These are phyloP conservation scores for Pseudonectria buxi DNA, from an alignment of 2,329 filamentous ascomycete species.

Conservation along the genomic window DNA sequence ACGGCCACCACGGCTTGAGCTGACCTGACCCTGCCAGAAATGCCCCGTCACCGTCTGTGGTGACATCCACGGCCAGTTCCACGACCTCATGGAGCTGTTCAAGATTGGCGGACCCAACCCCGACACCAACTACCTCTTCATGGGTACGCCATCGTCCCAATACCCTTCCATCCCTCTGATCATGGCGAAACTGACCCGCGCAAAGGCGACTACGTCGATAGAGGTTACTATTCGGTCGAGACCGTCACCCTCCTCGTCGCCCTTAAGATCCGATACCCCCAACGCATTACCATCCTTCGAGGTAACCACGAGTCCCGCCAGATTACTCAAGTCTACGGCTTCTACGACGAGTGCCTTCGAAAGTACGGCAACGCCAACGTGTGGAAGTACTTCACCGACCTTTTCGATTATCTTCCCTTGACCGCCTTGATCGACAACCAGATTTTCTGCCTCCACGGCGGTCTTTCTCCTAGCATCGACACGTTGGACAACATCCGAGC, in stretches of 20 bases:
- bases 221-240: constrained; percentile 98
- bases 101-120: constrained; percentile 97
- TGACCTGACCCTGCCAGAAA: constrained; percentile 56
- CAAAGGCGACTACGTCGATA: constrained; percentile 91
- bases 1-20: constrained; percentile 14
- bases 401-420: constrained; percentile 96
- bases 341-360: constrained; percentile 97
- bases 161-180: neutral
- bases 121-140: constrained; percentile 98
- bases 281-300: constrained; percentile 95
- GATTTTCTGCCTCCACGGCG: constrained; percentile 97
- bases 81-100: constrained; percentile 99
- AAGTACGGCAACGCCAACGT: constrained; percentile 99
- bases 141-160: constrained; percentile 57
- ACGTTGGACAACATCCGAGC: constrained; percentile 93
- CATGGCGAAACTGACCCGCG: constrained; percentile 4
- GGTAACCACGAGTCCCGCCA: constrained; percentile 98
- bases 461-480: constrained; percentile 91
- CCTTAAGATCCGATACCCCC: constrained; percentile 95
- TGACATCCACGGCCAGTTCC: constrained; percentile 98
- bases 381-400: constrained; percentile 98
- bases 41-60: constrained; percentile 98
- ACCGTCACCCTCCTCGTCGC: constrained; percentile 94
- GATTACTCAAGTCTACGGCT: constrained; percentile 98
- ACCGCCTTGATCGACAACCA: constrained; percentile 98